Base-by-base conservation (phyloP, 257 asterid species). In the Solanum pennellii region DNA sequence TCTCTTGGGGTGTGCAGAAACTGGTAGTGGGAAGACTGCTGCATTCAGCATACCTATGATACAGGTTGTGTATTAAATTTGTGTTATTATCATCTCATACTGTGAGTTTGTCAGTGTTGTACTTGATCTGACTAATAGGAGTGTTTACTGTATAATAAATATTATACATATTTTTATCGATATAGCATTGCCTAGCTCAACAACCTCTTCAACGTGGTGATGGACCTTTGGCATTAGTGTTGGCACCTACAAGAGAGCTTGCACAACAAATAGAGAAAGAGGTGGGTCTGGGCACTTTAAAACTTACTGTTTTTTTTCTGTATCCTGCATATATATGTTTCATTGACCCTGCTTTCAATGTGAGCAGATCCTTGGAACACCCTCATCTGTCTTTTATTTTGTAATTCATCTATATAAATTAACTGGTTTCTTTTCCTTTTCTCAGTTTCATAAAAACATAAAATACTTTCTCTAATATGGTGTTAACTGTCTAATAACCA, bases 211-310 rank as follows among this genome's bases (percentile, higher is more conserved):
- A 91, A 87, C 98, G 96, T 31, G 99, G 98, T 87, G 98, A 94
- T 92, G 98, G 98, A 90, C 98, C 98, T 74, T 91, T 94, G 91
- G 98, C 98, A 86, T 92, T 96, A 89, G 96, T 96, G 71, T 86
- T 96, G 89, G 98, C 98, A 69, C 98, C 98, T 82, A 94, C 98
- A 10, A 92, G 98, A 90, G 98, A 96, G 92, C 98, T 96, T 87
- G 98, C 98, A 71, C 98, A 94, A 91, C 98, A 96, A 87, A 96
- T 94, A 91, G 98, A 96, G 91, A 94, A 92, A 93, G 98, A 94
- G 91, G 98, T 94, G 87, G 89, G 92, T 41, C 37, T 85, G 82
- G 86, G 89, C 47, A 75, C 84, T 68, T 86, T 16, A 82, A 44
- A 82, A 82, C 27, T 16, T 47, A 25, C 27, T 31, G 29, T 41